Evolutionary conservation across 495 filamentous ascomycete genomes (phyloP).

Genomic region (Pyrenula massariospora): DNA sequence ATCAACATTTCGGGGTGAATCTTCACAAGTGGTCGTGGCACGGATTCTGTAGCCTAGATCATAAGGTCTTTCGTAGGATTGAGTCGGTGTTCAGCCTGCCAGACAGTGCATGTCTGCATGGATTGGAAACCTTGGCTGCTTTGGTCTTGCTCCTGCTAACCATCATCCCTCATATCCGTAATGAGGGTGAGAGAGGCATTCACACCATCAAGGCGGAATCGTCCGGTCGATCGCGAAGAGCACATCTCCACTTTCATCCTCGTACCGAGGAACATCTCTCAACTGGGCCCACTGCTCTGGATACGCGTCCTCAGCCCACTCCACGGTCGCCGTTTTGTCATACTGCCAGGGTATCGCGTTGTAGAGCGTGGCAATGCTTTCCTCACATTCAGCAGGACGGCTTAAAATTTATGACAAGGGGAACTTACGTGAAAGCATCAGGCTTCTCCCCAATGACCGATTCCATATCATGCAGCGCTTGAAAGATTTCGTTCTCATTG

Average conservation of each 20-base stretch:
- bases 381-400: constrained; percentile 9
- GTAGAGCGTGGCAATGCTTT: constrained; percentile 59
- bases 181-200: neutral
- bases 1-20: too few species aligned
- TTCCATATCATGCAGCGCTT: constrained; percentile 53
- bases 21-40: too few species aligned
- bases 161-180: neutral
- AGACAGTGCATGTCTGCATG: too few species aligned
- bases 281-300: constrained; percentile 58
- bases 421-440: constrained; percentile 58
- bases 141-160: too few species aligned
- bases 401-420: neutral
- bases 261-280: constrained; percentile 16
- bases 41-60: too few species aligned
- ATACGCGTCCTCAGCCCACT: constrained; percentile 57
- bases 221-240: neutral
- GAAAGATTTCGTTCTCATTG: constrained; percentile 40
- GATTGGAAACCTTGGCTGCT: too few species aligned
- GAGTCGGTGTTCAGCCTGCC: too few species aligned
- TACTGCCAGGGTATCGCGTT: constrained; percentile 51
- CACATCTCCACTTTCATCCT: constrained; percentile 22
- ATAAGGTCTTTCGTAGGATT: too few species aligned
- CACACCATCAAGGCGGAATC: neutral
- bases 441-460: constrained; percentile 50
- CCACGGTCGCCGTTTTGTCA: constrained; percentile 54